A percentile compares a stretch with the other conserved stretches of the same genome.
These are phyloP conservation scores for Metarhizium brunneum DNA, from an alignment of 2,329 filamentous ascomycete species.

Conservation along the genomic window DNA sequence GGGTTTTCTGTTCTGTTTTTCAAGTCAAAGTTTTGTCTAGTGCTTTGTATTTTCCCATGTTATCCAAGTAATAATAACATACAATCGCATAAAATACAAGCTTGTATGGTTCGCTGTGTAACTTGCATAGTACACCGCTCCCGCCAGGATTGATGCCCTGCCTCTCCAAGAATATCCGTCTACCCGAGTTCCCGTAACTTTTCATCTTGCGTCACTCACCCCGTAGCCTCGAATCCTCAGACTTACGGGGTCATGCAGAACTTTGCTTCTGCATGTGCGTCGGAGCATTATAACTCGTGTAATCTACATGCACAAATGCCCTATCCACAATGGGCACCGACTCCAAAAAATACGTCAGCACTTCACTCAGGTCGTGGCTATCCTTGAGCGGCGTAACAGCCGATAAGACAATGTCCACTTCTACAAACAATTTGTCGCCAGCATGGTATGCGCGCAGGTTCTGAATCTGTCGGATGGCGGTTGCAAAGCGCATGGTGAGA, in stretches of 20 bases:
- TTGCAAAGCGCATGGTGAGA: constrained; percentile 87
- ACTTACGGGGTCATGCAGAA: constrained; percentile 5
- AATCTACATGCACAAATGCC: constrained; percentile 61
- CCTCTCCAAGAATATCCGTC: too few species aligned
- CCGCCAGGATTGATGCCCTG: neutral
- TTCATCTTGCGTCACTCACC: neutral
- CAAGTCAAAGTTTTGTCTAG: neutral
- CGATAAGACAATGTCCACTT: constrained; percentile 75
- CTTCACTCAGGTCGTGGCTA: constrained; percentile 70
- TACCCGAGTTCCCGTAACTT: neutral
- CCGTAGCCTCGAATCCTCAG: neutral
- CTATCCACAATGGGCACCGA: constrained; percentile 71
- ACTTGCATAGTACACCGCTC: neutral
- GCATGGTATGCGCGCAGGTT: constrained; percentile 78
- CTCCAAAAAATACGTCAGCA: constrained; percentile 75
- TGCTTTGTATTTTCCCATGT: neutral
- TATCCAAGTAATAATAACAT: neutral
- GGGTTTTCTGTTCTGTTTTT: neutral
- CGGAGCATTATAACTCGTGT: constrained; percentile 51
- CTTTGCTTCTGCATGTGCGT: constrained; percentile 42
- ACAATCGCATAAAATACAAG: neutral
- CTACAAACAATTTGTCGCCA: constrained; percentile 75
- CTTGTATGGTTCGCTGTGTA: neutral
- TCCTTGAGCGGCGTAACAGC: constrained; percentile 67
- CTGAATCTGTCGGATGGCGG: constrained; percentile 77